Base-by-base conservation (phyloP, 768 basidiomycete genomes). In the Suillus ampliporus region DNA sequence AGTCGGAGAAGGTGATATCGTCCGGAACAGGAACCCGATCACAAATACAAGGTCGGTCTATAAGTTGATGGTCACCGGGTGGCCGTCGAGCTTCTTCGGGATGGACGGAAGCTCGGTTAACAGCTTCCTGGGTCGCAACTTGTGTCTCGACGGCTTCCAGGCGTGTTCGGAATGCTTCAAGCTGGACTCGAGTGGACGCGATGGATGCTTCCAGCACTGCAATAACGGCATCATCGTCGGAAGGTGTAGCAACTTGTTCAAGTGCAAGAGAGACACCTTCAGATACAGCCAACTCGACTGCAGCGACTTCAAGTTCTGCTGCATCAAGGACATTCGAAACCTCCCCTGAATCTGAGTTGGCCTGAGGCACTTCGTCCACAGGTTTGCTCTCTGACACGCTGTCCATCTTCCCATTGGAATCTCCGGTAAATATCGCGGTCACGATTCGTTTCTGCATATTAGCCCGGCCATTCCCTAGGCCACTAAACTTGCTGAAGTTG, bases 371-470 rank as follows among this genome's bases (percentile, higher is more conserved):
- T 35, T 58, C 40, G 5, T 21, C 56, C 9, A 46, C 41, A 3
- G 38, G 19, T 11, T n/a, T 15, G 8, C 17, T 54, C 46, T 50
- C 46, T 26, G 38, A 23, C 14, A 5, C 48, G 15, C 40, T 52
- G 17, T 64, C 59, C 31, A 41, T 43, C 31, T 1, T 19, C 21
- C 28, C 28, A 51, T 19, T 15, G 8, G 59, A 23, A 38, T 37
- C 48, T 15, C 68, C 75, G 2, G 73, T 70, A 17, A 74, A 74
- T 40, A 76, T 74, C 48, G 73, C 73, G 8, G 75, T 76, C 51
- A 74, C 66, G 0, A 74, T 64, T 7, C 73, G 68, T 14, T 67
- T 66, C 50, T 63, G 67, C 23, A 26, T 44, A 13, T 61, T 11
- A 10, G 31, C 34, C 1, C 59, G 50, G 4, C 50, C 41, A 34